Base-by-base conservation (phyloP, 768 basidiomycete species). In the Daedalea quercina region DNA sequence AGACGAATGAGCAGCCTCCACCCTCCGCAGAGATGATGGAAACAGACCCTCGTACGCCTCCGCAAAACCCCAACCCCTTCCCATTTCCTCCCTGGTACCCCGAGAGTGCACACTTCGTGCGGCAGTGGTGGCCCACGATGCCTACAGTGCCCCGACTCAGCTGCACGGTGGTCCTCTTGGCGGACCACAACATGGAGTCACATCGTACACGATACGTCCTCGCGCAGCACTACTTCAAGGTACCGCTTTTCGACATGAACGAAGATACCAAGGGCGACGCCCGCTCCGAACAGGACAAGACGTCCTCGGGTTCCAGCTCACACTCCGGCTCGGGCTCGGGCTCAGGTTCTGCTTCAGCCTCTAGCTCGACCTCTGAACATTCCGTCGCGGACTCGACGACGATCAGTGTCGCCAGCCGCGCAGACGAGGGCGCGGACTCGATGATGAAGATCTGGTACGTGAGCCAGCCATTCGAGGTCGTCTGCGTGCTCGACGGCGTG, bases 91-190 rank as follows among this genome's bases (percentile, higher is more conserved):
- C 76, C 0, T 87, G 84, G 85, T 82, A 79, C 56, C 84, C 85
- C 13, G 85, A 87, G 61, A 79, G 77, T 47, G 85, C 84, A 0
- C 85, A 87, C 67, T 88, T 87, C 54, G 85, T 88, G 4, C 79
- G 86, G 11, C 86, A 88, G 55, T 88, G 86, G 86, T 88, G 86
- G 86, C 86, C 86, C 1, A 80, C 78, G 2, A 67, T 87, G 2
- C 75, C 80, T 0, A 72, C 74, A 1, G 77, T 87, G 12, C 86
- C 82, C 1, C 73, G 80, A 23, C 75, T 86, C 9, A 86, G 84
- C 66, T 87, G 84, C 59, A 85, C 85, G 0, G 85, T 87, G 20
- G 77, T 87, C 20, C 73, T 88, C 1, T 76, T 87, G 3, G 80
- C 83, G 0, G 72, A 76, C 11, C 83, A 85, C 53, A 79, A 86